Conservation (phyloP, 768 basidiomycete species). For the Tulasnella sp. region DNA sequence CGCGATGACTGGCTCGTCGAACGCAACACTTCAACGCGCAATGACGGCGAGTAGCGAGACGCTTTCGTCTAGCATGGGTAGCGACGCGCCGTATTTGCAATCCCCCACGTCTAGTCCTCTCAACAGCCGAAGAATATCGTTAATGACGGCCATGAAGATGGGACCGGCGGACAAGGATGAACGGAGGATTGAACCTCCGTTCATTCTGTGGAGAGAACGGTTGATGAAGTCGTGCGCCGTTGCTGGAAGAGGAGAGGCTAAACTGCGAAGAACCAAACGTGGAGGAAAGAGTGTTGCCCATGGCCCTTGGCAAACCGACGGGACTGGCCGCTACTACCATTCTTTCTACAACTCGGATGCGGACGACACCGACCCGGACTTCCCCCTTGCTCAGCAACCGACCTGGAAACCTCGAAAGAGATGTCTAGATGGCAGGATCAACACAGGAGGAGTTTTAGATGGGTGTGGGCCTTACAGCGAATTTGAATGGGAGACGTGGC, state of each 20-base stretch:
- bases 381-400: not conserved
- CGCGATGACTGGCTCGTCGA: not conserved
- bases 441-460: not conserved
- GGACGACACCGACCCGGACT: not conserved
- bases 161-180: not conserved
- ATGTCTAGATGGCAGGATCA: not conserved
- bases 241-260: not conserved
- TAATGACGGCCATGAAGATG: not conserved
- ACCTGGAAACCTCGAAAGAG: not conserved
- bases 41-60: not conserved
- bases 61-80: not conserved
- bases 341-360: not conserved
- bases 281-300: not conserved
- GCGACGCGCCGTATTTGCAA: not conserved
- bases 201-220: not conserved
- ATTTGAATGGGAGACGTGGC: not conserved
- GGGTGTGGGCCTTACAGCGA: not conserved
- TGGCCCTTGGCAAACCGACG: not conserved
- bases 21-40: not conserved
- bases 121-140: not conserved
- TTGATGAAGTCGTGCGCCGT: not conserved
- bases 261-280: not conserved
- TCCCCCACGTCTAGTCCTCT: not conserved
- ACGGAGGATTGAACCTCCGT: not conserved
- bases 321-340: not conserved